Conservation (phyloP, 2,329 filamentous ascomycete genomes). For the Verticillium klebahnii region DNA sequence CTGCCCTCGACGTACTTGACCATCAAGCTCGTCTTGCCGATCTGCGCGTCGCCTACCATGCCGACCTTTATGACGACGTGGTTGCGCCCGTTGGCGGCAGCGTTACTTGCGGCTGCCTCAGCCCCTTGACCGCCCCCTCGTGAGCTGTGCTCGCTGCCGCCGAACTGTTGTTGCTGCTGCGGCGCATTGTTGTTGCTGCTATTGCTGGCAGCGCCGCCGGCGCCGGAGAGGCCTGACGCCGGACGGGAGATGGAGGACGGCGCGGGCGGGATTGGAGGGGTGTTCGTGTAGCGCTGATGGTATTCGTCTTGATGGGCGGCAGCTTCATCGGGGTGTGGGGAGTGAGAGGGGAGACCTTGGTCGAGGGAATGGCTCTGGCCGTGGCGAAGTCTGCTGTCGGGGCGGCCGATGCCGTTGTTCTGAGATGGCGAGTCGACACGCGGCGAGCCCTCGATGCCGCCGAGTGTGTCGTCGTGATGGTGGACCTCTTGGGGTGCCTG, state of each 20-base stretch:
- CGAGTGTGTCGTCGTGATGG: constrained; percentile 43
- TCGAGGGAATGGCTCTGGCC: constrained; percentile 47
- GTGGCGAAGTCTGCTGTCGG: constrained; percentile 14
- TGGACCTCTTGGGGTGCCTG: constrained; percentile 13
- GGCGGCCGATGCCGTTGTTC: constrained; percentile 21
- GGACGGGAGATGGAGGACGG: constrained; percentile 46
- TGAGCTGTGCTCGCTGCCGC: constrained; percentile 40
- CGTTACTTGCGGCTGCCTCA: constrained; percentile 20
- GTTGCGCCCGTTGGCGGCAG: constrained; percentile 47
- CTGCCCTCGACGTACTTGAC: constrained; percentile 99
- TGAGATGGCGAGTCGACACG: constrained; percentile 24
- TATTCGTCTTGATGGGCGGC: constrained; percentile 24
- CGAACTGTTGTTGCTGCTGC: constrained; percentile 28
- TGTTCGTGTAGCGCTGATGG: constrained; percentile 39
- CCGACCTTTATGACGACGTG: constrained; percentile 98
- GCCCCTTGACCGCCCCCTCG: constrained; percentile 29
- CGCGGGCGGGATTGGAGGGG: constrained; percentile 37
- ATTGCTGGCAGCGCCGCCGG: constrained; percentile 21
- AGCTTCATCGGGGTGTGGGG: constrained; percentile 21
- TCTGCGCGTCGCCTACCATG: constrained; percentile 98
- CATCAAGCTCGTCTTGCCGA: constrained; percentile 98
- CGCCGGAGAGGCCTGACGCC: constrained; percentile 47
- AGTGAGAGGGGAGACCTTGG: constrained; percentile 34
- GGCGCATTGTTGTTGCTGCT: background rate
- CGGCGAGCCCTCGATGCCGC: constrained; percentile 43